Evolutionary conservation across 768 basidiomycete genomes (phyloP), one percentile per base, ranked within the genome.

Genomic region (Pulveroboletus sp.): DNA sequence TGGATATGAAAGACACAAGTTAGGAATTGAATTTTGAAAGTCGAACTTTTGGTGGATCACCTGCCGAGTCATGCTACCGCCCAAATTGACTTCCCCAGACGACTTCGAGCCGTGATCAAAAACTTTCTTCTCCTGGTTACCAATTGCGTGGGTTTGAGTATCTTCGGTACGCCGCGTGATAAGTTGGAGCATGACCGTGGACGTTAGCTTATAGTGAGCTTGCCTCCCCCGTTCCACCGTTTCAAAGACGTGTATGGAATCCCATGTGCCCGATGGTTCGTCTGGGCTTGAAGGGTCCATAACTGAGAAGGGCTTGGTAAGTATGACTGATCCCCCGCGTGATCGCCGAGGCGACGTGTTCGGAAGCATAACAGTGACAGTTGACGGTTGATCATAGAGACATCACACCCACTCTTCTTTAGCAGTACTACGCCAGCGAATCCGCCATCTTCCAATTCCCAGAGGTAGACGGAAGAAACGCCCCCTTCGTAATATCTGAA

Each of bases 191-290:
- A 98, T 95, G 47, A 98, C 81, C 2, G 96, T 98, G 36, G 92
- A 94, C 2, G 96, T 98, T 45, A 99, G 76, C 71, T 97, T 97
- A 73, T 98, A 99, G 61, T 92, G 92, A 5, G 95, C 93, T 58
- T 89, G 84, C 42, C 95, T 79, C 5, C 89, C 93, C 38, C 93
- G 82, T 63, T 96, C 93, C n/a, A 81, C 77, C 2, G 89, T 80
- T 69, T 99, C 96, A 58, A 99, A 97, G 45, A 98, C 95, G 63
- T 99, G 96, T 53, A 99, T 92, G 2, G 93, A 95, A 64, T 99
- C 94, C 96, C 96, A 99, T 46, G 91, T 86, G 20, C 93, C 92
- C 0, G 86, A 81, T 6, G 88, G 83, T 53, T 85, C 86, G 47
- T 75, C 73, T 11, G 72, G 61, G 7, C 75, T 69, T 11, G 74